Conservation (phyloP, 805 yeast species). For the Zygotorulaspora danielsina region DNA sequence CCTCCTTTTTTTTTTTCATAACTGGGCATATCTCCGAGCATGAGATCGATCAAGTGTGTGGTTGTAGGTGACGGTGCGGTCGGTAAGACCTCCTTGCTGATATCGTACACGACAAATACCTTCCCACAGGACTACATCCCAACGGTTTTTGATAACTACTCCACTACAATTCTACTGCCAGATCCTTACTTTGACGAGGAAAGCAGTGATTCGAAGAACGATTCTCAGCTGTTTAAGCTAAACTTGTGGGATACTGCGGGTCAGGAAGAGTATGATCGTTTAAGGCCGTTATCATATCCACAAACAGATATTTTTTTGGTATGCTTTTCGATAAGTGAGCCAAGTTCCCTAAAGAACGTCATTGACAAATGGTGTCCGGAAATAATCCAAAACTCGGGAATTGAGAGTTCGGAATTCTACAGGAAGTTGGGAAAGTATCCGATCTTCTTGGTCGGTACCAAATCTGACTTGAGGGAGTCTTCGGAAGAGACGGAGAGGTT, state of each 20-base stretch:
- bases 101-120: slow-evolving; percentile 85
- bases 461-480: slow-evolving; percentile 79
- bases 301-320: slow-evolving; percentile 85
- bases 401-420: slow-evolving; percentile 36
- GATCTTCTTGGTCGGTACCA: slow-evolving; percentile 80
- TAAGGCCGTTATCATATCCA: slow-evolving; percentile 86
- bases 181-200: slow-evolving; percentile 40
- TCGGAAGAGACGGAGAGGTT: slow-evolving; percentile 64
- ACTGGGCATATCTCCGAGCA: too few species aligned
- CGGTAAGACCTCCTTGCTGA: slow-evolving; percentile 85
- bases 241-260: slow-evolving; percentile 98
- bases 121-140: slow-evolving; percentile 93
- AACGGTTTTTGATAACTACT: slow-evolving; percentile 88
- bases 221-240: slow-evolving; percentile 63
- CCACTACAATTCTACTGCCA: slow-evolving; percentile 66
- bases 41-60: slow-evolving; percentile 88
- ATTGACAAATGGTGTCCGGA: slow-evolving; percentile 84
- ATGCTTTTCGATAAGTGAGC: slow-evolving; percentile 81
- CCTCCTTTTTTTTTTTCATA: too few species aligned
- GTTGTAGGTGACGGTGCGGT: slow-evolving; percentile 96
- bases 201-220: slow-evolving; percentile 18
- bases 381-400: slow-evolving; percentile 74
- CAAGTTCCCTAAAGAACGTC: slow-evolving; percentile 75
- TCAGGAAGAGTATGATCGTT: slow-evolving; percentile 84
- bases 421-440: slow-evolving; percentile 32